Percentiles rank a stretch among this genome's conserved stretches.
phyloP scores from a whole-genome alignment of 2,329 filamentous ascomycete species.

The Diaporthe caulivora region DNA sequence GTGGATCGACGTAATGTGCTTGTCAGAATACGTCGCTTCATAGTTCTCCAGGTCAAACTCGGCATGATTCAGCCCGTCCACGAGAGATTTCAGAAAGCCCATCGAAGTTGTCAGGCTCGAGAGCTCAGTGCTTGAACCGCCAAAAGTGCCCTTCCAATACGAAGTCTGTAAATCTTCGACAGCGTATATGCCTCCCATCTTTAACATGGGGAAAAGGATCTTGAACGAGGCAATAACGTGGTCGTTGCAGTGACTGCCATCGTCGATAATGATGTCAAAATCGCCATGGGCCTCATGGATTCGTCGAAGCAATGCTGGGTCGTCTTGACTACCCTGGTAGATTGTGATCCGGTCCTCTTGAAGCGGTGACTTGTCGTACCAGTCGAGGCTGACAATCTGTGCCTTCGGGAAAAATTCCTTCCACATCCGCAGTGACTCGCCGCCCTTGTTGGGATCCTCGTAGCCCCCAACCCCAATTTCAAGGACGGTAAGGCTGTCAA shows the following conservation, averaged over 20 bases:
- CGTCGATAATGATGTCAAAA: neutral
- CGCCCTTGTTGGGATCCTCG: neutral
- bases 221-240: conserved; percentile 11
- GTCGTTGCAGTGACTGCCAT: neutral
- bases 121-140: neutral
- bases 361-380: neutral
- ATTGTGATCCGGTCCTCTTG: conserved; percentile 1
- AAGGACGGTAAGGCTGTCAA: neutral
- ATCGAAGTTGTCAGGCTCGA: neutral
- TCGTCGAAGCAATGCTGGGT: neutral
- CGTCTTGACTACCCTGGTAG: conserved; percentile 3
- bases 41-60: neutral
- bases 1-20: neutral
- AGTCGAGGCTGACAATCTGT: neutral
- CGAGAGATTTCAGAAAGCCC: conserved; percentile 3
- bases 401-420: neutral
- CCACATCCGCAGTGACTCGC: conserved; percentile 12
- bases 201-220: neutral
- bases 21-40: neutral
- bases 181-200: neutral
- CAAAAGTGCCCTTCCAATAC: neutral
- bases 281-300: neutral
- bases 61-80: neutral
- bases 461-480: neutral
- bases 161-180: neutral